Base-by-base conservation (phyloP, 1,139 yeast genomes). In the Blastobotrys persicus region DNA sequence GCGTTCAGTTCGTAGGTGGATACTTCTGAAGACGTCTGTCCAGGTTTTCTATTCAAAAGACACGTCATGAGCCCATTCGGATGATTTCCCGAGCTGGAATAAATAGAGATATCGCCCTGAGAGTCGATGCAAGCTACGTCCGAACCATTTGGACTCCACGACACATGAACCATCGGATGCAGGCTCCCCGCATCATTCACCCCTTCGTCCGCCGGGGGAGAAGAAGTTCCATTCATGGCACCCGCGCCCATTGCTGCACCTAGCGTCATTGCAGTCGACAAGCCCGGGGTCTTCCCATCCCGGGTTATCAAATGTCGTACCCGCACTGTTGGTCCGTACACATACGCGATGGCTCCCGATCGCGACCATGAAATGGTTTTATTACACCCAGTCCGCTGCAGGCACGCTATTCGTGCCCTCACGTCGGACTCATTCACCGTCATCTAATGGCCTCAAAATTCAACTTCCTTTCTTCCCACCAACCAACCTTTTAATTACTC, bases 221-320 rank as follows among this genome's bases (percentile, higher is more conserved):
- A 23, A 5, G 28, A 6, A 23, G 28, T 6, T 9, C 28, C 28
- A 23, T 23, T 23, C 66, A 56, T 78, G 80, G 92, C 94, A 85
- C 18, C 72, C 62, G 34, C 72, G 71, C 0, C 91, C 92, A 59
- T 83, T 80, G 79, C 69, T 57, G 80, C 84, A 1, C 91, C 92
- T 19, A 86, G 75, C 59, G 83, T 80, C 14, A 94, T 94, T 60
- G 81, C 82, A 54, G 79, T 75, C 16, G 89, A 83, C 17, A 37
- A 23, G 16, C 19, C 19, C 11, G 17, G 41, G 41, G 17, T 37
- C 13, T 18, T 19, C n/a, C 41, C 41, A 31, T 42, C 35, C 31
- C 13, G 13, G 37, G 35, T 42, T 14, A 31, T 18, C 28, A 37
- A 37, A 19, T 37, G 41, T 12, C 41, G 41, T 6, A 37, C 41